Base-by-base conservation (phyloP, 2,329 filamentous ascomycete species). In the Venturia nashicola region DNA sequence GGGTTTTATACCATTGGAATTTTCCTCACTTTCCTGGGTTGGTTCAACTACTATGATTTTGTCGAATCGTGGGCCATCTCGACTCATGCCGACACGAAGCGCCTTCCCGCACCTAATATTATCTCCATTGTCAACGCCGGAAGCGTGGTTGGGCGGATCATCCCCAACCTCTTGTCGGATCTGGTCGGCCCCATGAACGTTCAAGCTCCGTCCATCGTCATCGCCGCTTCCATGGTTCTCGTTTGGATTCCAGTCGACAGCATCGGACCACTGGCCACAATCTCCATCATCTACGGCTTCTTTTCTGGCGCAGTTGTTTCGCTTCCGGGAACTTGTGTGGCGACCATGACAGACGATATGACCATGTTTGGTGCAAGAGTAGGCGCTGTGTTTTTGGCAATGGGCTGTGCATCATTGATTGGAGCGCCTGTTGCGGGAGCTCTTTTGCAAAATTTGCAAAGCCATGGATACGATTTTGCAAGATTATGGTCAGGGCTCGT, bases 301-400 rank as follows among this genome's bases (percentile, higher is more conserved):
- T 76, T 77, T 67, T 74, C 71, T 27, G 78, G 78, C 51, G 74
- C 76, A 48, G 73, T 79, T 68, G 73, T 79, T 57, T 71, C 76
- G 0, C 68, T 80, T 40, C 76, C 76, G 5, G 73, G 39, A 7
- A 61, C 62, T 61, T 39, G 34, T 12, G 59, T 46, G 34, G 36
- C 55, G 20, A 39, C 27, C 27, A 27, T 27, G 27, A 27, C 27
- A 27, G 27, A 27, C 27, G 27, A 27, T 27, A 27, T 27, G 27
- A 27, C 27, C 27, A 27, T 27, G 27, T 27, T 27, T 27, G 27
- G 27, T 27, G 27, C 27, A 27, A 27, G 27, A 27, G 27, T 27
- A 27, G 27, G 27, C 27, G 27, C 27, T 27, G 27, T 27, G 27
- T 27, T 27, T 27, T 27, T 27, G 27, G 27, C 27, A 27, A 27